A percentile compares a stretch with the other conserved stretches of the same genome.
Conservation (phyloP, 805 yeast species). For the Grigorovia yakushimaensis region DNA sequence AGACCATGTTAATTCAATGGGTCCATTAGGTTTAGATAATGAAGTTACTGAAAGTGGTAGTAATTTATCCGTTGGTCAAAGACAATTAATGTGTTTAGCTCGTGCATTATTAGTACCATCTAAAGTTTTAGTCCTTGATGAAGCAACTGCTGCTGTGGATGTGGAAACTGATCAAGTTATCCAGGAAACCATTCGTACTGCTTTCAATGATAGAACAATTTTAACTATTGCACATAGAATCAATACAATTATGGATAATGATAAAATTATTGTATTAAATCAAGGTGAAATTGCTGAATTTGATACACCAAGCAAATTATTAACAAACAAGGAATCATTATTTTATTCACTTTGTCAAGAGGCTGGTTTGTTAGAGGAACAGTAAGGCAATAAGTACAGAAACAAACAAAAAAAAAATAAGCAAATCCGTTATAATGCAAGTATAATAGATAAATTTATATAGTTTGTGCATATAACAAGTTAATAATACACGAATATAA, state of each 20-base stretch:
- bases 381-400: background rate
- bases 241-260: slow-evolving; percentile 76
- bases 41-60: slow-evolving; percentile 57
- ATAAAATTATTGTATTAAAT: slow-evolving; percentile 65
- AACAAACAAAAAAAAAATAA: background rate
- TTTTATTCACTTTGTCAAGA: slow-evolving; percentile 76
- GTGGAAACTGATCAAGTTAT: slow-evolving; percentile 72
- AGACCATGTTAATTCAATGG: slow-evolving; percentile 47
- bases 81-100: slow-evolving; percentile 74
- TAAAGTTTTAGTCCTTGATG: slow-evolving; percentile 63
- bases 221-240: slow-evolving; percentile 79
- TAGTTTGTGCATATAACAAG: no score
- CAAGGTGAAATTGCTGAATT: slow-evolving; percentile 69
- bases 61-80: slow-evolving; percentile 67
- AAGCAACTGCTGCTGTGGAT: slow-evolving; percentile 85
- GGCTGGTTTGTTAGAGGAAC: slow-evolving; percentile 46
- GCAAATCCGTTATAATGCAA: no score
- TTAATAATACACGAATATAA: no score
- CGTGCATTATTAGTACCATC: slow-evolving; percentile 61
- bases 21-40: slow-evolving; percentile 41
- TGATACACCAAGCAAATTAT: slow-evolving; percentile 58
- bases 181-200: slow-evolving; percentile 68
- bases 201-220: slow-evolving; percentile 68
- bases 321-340: slow-evolving; percentile 55
- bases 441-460: no score